A percentile compares a stretch with the other conserved stretches of the same genome.
These are phyloP conservation scores for Talaromyces sp. DNA, from an alignment of 2,329 filamentous ascomycete genomes.

Conservation along the genomic window DNA sequence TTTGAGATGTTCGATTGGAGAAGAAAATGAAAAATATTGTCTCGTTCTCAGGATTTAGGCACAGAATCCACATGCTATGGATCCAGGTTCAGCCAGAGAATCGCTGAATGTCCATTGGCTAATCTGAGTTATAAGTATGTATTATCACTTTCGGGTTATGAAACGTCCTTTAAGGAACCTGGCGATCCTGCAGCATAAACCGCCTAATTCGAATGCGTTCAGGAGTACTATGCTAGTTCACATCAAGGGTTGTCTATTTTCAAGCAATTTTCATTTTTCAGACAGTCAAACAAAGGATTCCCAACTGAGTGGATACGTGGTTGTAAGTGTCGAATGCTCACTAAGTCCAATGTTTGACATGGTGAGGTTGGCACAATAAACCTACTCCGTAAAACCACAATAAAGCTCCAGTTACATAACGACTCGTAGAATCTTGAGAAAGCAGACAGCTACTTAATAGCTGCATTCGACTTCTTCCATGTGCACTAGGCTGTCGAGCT, in stretches of 20 bases:
- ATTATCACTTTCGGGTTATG: neutral
- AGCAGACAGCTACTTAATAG: neutral
- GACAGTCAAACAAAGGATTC: neutral
- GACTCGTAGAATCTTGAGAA: neutral
- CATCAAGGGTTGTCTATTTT: neutral
- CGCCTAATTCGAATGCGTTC: neutral
- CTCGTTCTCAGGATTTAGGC: neutral
- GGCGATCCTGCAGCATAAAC: neutral
- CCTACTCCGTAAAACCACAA: neutral
- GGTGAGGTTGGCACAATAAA: neutral
- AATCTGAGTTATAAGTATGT: neutral
- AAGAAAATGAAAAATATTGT: neutral
- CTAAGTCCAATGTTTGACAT: neutral
- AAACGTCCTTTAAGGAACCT: neutral
- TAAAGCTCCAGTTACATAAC: neutral
- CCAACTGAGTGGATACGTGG: neutral
- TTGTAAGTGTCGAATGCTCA: neutral
- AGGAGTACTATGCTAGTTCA: neutral
- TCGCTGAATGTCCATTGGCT: neutral
- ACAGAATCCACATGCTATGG: neutral
- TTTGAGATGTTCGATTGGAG: neutral
- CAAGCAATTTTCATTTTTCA: neutral
- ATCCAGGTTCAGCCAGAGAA: neutral
- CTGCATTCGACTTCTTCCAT: neutral
- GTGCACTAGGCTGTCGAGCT: neutral